Base-by-base conservation (phyloP, 192 early-diverging fungal species). In the Backusella liffmaniae region DNA sequence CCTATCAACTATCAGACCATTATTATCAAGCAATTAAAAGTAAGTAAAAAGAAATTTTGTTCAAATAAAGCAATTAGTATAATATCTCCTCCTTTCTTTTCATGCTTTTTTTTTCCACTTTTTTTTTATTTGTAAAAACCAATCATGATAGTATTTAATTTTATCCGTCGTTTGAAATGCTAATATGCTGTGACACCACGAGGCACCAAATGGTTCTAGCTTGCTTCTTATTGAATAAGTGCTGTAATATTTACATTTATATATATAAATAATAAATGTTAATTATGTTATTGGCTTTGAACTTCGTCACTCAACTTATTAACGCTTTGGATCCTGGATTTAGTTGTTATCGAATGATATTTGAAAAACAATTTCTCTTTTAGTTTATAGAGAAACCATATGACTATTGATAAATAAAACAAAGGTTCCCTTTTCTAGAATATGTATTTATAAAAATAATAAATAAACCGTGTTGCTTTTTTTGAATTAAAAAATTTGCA, bases 331-430 rank as follows among this genome's bases (percentile, higher is more conserved):
- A 49, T 49, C 46, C 23, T 21, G 18, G 8, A 56, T 12, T 56
- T 21, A 9, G 2, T 26, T 56, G 21, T 7, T 23, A 56, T 21
- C 18, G 5, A 21, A 56, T 56, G 18, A 56, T 21, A 56, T 9
- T 56, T 8, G n/a, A 56, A 21, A 56, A 26, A 6, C 3, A 0
- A 56, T 23, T 21, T 56, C 53, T 23, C n/a, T 56, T 21, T 56
- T 56, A 23, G 21, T 21, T 56, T 56, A 21, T 21, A 23, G 9
- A 56, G 7, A 21, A 56, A 56, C 53, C 53, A 56, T 56, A 56
- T 56, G 53, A 56, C 53, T 53, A 53, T n/a, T 53, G n/a, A 53
- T 56, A 56, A 56, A 56, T 56, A 56, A 56, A 56, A 56, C 53
- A 56, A 56, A 56, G 53, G 9, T 21, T 56, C 8, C 53, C 53